Base-by-base conservation (phyloP, 768 basidiomycete species). In the Tricholoma bakamatsutake region DNA sequence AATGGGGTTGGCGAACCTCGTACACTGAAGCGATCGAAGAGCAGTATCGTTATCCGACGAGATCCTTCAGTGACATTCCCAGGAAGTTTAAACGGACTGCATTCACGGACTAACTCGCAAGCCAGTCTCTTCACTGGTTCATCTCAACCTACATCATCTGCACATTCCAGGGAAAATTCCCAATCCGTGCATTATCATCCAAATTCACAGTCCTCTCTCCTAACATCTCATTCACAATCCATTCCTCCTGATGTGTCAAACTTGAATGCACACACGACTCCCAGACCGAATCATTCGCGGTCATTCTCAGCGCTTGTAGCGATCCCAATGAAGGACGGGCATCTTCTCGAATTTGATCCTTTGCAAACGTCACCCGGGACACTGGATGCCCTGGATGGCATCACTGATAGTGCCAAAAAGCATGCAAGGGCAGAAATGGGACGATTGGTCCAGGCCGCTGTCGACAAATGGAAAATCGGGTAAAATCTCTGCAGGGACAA, bases 301-400 rank as follows among this genome's bases (percentile, higher is more conserved):
- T 67, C 76, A 34, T 69, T 78, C 57, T 79, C 81, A 4, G 86
- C 85, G 2, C 70, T 88, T 31, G 83, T 91, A 11, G 82, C 87
- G 1, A 85, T 93, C n/a, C 84, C 88, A 4, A 91, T 85, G 0
- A 82, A 78, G 39, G 90, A 93, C 61, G 93, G 93, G 0, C 83
- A 87, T 61, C 68, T 88, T n/a, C 76, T 96, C 24, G 85, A 87
- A 66, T 93, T 96, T 63, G 88, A 96, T 61, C 92, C 93, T 8
- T 72, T 95, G 42, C 76, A 78, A 56, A 84, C 88, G 12, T 84
- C 87, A 2, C 85, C 90, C 1, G 76, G 79, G 2, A 77, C 88
- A 48, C 71, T 95, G 30, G 88, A 92, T 62, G 83, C 80, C 31
- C 75, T 91, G 7, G 85, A 89, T 52, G 89, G 88, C 4, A 88